Evolutionary conservation across 768 basidiomycete genomes (phyloP).

Genomic region (Coprinellus micaceus): DNA sequence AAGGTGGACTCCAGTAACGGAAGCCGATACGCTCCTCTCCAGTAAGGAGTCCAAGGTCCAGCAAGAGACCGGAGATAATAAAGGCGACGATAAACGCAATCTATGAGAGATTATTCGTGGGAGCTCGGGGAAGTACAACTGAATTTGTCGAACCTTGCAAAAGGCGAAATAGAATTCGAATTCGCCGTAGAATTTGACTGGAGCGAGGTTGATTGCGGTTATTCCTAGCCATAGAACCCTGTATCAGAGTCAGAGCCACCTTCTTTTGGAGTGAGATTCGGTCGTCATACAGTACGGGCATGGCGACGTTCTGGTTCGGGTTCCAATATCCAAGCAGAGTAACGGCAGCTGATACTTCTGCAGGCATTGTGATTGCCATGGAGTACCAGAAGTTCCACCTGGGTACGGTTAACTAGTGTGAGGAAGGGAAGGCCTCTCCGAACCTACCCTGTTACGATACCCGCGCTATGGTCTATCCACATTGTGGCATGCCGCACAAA

Average conservation of each 20-base stretch:
- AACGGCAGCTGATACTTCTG: slow-evolving; percentile 52
- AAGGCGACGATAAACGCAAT: slow-evolving; percentile 39
- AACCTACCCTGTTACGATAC: slow-evolving; percentile 25
- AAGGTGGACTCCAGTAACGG: slow-evolving; percentile 41
- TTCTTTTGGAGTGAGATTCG: not conserved
- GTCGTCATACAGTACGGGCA: slow-evolving; percentile 23
- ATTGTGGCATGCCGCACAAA: slow-evolving; percentile 47
- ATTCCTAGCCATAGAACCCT: slow-evolving; percentile 31
- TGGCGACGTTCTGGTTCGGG: slow-evolving; percentile 17
- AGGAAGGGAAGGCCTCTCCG: not conserved
- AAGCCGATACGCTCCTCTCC: slow-evolving; percentile 41
- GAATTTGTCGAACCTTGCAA: slow-evolving; percentile 18
- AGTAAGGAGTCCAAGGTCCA: slow-evolving; percentile 51
- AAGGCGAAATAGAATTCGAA: slow-evolving; percentile 55
- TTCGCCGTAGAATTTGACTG: slow-evolving; percentile 48
- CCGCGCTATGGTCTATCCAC: slow-evolving; percentile 43
- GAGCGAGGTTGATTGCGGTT: slow-evolving; percentile 33
- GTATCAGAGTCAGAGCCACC: not conserved
- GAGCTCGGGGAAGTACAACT: not conserved
- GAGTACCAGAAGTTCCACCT: slow-evolving; percentile 45
- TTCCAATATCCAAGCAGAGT: slow-evolving; percentile 42
- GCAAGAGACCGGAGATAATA: slow-evolving; percentile 34
- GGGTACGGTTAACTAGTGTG: not conserved
- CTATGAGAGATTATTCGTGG: slow-evolving; percentile 28
- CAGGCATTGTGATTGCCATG: slow-evolving; percentile 38